Conservation (phyloP, 768 basidiomycete genomes). For the Leccinum disarticulatum region DNA sequence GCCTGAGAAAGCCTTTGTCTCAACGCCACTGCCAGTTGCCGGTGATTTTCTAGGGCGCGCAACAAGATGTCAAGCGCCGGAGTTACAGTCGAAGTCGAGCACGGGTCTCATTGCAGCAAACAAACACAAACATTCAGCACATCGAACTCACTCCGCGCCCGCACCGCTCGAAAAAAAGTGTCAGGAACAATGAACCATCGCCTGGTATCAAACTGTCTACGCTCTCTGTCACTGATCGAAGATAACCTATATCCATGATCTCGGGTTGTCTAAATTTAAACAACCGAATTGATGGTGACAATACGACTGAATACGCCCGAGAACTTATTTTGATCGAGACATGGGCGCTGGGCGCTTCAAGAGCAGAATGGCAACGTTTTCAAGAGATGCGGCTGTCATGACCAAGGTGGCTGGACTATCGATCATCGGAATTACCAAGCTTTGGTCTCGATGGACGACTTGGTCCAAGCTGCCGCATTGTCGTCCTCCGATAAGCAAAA, state of each 20-base stretch:
- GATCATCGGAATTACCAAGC: not conserved
- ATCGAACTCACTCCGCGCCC: not conserved
- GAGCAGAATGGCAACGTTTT: not conserved
- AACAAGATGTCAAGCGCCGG: not conserved
- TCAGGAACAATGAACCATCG: not conserved
- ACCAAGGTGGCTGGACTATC: not conserved
- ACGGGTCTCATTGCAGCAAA: not conserved
- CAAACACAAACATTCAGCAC: not conserved
- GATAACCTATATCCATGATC: not conserved
- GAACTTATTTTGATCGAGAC: not conserved
- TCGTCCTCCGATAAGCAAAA: not conserved
- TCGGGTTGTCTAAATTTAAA: not conserved
- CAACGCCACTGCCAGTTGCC: not conserved
- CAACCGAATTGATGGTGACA: not conserved
- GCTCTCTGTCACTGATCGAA: not conserved
- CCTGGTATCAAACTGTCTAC: not conserved
- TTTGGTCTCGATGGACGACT: not conserved
- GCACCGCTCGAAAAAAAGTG: not conserved
- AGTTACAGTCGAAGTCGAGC: not conserved
- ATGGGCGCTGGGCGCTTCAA: not conserved
- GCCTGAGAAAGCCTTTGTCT: conserved; percentile 8
- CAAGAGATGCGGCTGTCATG: not conserved
- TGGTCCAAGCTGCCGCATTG: not conserved
- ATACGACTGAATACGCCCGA: not conserved
- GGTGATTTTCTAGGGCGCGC: not conserved